Evolutionary conservation across 75 land plant genomes (phyloP).

Genomic region (Pinus albicaulis): DNA sequence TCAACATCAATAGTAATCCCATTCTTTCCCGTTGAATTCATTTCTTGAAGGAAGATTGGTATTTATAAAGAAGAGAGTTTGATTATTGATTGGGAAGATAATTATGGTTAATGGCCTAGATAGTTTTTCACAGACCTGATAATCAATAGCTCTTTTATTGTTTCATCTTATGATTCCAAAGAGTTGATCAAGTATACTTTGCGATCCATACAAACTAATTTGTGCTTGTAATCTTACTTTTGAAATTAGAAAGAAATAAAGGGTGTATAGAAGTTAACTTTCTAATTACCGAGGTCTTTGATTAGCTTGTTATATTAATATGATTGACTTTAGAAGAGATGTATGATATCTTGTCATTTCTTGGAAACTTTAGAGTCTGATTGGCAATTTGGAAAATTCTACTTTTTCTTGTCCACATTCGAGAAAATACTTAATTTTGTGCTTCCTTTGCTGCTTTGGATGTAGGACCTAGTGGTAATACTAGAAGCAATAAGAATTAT

Average conservation of each 20-base stretch:
- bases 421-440: neutral
- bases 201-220: neutral
- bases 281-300: neutral
- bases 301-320: neutral
- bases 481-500: constrained; percentile 88
- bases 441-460: neutral
- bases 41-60: too few species aligned
- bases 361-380: neutral
- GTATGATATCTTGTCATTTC: neutral
- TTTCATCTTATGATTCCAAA: neutral
- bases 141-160: too few species aligned
- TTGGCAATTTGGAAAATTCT: neutral
- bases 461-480: constrained; percentile 84
- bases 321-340: neutral
- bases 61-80: too few species aligned
- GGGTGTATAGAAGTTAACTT: neutral
- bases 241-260: neutral
- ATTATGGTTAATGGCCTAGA: too few species aligned
- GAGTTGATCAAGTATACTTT: neutral
- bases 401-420: neutral
- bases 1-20: too few species aligned
- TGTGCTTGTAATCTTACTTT: neutral
- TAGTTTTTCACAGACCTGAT: too few species aligned
- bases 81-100: too few species aligned
- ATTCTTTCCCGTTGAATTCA: too few species aligned